phyloP scores from a whole-genome alignment of 164 flowering plant species.

The Warburgia ugandensis region DNA sequence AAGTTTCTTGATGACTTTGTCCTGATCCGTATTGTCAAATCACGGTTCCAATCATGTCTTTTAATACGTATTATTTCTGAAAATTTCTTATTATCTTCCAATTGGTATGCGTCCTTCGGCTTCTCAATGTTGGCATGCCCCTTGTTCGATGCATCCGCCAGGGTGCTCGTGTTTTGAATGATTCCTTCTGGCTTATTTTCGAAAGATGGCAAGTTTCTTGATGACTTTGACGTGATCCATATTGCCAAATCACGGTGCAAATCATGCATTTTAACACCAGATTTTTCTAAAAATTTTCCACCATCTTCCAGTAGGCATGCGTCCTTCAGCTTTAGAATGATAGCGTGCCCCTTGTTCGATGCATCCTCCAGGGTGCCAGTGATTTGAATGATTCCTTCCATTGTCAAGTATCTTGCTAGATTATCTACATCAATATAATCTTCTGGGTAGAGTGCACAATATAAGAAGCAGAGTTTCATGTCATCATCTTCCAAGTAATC shows the following conservation, averaged over 20 bases:
- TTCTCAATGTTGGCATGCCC: too few relatives aligned
- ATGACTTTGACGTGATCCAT: background rate
- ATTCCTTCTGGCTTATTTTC: too few relatives aligned
- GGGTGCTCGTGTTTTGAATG: too few relatives aligned
- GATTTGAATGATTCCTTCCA: conserved; percentile 2
- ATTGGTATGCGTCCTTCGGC: too few relatives aligned
- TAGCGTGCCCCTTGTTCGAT: background rate
- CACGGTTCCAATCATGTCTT: too few relatives aligned
- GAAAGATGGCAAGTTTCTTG: too few relatives aligned
- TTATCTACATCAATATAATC: background rate
- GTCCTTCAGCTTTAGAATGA: background rate
- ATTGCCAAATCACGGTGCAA: conserved; percentile 3
- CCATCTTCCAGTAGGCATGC: conserved; percentile 5
- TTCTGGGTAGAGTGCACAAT: conserved; percentile 8
- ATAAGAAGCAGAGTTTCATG: conserved; percentile 4
- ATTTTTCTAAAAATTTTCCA: background rate
- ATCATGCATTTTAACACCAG: conserved; percentile 1
- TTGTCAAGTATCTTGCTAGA: background rate
- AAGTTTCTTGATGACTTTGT: too few relatives aligned
- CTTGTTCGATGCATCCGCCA: too few relatives aligned
- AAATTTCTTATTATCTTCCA: too few relatives aligned
- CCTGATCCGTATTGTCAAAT: too few relatives aligned
- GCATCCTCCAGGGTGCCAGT: background rate
- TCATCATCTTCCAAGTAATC: background rate
- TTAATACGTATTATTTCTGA: too few relatives aligned